A percentile compares a stretch with the other conserved stretches of the same genome.
Conservation (phyloP, 495 filamentous ascomycete species). For the Neurospora sp. region DNA sequence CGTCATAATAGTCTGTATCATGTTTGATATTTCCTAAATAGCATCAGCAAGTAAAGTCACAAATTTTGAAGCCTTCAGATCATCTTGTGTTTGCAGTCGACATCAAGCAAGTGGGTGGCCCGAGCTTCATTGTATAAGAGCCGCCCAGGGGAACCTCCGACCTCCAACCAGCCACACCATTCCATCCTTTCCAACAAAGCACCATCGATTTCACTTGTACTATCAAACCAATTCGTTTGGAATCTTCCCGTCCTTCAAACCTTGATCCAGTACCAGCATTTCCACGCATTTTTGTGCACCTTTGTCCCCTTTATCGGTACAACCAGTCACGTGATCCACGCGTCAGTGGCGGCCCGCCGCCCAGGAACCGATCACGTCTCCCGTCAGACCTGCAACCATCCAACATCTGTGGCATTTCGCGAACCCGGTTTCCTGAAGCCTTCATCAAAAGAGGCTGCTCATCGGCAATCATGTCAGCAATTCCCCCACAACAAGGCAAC, state of each 20-base stretch:
- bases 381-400: neutral
- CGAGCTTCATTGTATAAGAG: neutral
- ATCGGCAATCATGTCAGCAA: neutral
- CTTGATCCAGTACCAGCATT: neutral
- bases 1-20: neutral
- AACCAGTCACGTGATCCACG: neutral
- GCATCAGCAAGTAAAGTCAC: neutral
- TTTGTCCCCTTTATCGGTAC: neutral
- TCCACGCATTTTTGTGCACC: neutral
- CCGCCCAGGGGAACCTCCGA: neutral
- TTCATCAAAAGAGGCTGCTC: neutral
- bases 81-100: neutral
- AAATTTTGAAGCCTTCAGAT: neutral
- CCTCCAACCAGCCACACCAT: neutral
- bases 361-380: neutral
- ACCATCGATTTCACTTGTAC: neutral
- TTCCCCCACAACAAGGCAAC: neutral
- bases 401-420: neutral
- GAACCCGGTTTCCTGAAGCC: neutral
- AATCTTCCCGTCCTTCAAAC: neutral
- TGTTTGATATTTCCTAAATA: neutral
- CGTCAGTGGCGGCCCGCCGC: neutral
- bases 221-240: neutral
- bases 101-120: neutral
- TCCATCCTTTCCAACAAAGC: neutral